Evolutionary conservation across 495 filamentous ascomycete genomes (phyloP).

Genomic region (Lophium mytilinum): DNA sequence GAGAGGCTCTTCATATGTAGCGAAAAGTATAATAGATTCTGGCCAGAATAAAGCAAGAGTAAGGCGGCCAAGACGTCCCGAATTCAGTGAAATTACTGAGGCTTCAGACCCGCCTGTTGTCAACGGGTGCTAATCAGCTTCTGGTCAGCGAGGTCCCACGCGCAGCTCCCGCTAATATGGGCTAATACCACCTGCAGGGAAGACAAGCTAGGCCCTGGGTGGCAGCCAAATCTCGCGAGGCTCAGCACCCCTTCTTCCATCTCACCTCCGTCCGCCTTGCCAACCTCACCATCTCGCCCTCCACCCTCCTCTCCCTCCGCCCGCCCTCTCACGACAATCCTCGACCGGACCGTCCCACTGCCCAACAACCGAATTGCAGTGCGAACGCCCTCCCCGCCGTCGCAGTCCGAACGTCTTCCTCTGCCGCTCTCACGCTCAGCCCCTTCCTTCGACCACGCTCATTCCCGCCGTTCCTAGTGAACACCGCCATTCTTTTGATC

Average conservation of each 20-base stretch:
- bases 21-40: background rate
- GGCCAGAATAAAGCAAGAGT: too few relatives aligned
- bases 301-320: background rate
- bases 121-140: background rate
- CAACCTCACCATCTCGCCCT: slow-evolving; percentile 5
- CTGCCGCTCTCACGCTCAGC: background rate
- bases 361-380: slow-evolving; percentile 5
- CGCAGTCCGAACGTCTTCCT: slow-evolving; percentile 7
- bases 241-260: background rate
- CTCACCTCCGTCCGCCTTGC: slow-evolving; percentile 2
- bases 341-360: slow-evolving; percentile 17
- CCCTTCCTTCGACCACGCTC: slow-evolving; percentile 14
- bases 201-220: background rate
- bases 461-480: slow-evolving; percentile 10
- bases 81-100: background rate
- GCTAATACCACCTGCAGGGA: background rate
- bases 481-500: slow-evolving; percentile 12
- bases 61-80: background rate
- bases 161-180: background rate
- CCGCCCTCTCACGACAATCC: slow-evolving; percentile 14
- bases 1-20: background rate
- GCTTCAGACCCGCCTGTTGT: background rate
- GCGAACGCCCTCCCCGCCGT: slow-evolving; percentile 13
- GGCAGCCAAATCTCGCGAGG: background rate
- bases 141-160: background rate